Evolutionary conservation across 2,329 filamentous ascomycete genomes (phyloP).

Genomic region (Colletotrichum higginsianum): DNA sequence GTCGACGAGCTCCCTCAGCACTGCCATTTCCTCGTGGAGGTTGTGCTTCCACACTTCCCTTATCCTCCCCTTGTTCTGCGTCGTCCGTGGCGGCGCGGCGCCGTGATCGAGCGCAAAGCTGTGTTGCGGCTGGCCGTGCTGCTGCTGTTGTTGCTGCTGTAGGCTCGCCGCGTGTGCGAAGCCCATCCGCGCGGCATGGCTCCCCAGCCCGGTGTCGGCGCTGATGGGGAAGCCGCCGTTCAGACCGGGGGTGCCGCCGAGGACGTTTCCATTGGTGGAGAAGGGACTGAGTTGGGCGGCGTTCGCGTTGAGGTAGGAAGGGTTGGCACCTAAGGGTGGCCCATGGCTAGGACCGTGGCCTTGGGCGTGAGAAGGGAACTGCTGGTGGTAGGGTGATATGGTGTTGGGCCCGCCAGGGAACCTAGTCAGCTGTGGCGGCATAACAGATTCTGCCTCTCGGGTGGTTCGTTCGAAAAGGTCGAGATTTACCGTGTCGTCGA

Average conservation of each 20-base stretch:
- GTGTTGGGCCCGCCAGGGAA: conserved; percentile 63
- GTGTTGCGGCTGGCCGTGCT: conserved; percentile 61
- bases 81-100: conserved; percentile 60
- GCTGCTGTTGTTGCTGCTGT: conserved; percentile 73
- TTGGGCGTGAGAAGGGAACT: conserved; percentile 70
- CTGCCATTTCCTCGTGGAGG: conserved; percentile 89
- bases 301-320: conserved; percentile 80
- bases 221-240: conserved; percentile 71
- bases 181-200: conserved; percentile 89
- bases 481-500: conserved; percentile 19
- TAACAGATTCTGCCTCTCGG: conserved; percentile 47
- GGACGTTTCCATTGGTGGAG: conserved; percentile 68
- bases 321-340: conserved; percentile 74
- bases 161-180: conserved; percentile 81
- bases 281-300: conserved; percentile 79
- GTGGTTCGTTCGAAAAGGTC: conserved; percentile 14
- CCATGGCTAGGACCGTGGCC: conserved; percentile 62
- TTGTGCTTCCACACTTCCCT: conserved; percentile 97
- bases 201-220: conserved; percentile 81
- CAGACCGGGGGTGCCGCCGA: conserved; percentile 72
- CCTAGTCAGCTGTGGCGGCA: conserved; percentile 61
- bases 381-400: conserved; percentile 60
- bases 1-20: conserved; percentile 86
- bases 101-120: conserved; percentile 41
- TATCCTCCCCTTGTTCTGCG: conserved; percentile 85